These are phyloP conservation scores for Chaetoceros tenuissimus DNA, from an alignment of 108 stramenopile genomes.

Conservation along the genomic window DNA sequence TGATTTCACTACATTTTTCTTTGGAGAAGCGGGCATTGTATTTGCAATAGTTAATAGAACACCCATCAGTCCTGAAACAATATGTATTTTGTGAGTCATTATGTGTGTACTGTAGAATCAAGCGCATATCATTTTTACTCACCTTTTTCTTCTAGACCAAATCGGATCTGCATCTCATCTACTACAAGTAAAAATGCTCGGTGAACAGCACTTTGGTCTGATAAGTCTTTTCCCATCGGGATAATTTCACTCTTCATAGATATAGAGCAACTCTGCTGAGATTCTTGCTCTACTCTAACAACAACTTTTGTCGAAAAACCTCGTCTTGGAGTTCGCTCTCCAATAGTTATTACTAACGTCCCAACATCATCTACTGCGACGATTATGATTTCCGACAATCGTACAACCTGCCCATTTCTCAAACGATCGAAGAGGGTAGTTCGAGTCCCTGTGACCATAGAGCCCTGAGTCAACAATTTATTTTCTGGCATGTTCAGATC, in stretches of 20 bases:
- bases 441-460: slow-evolving; percentile 65
- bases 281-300: slow-evolving; percentile 34
- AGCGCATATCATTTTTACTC: slow-evolving; percentile 1
- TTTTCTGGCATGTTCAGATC: slow-evolving; percentile 62
- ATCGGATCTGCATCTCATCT: slow-evolving; percentile 62
- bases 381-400: slow-evolving; percentile 58
- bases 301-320: slow-evolving; percentile 71
- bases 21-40: too few species aligned
- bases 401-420: slow-evolving; percentile 42
- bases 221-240: slow-evolving; percentile 77
- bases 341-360: slow-evolving; percentile 41
- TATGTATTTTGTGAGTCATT: too few species aligned
- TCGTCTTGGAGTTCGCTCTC: slow-evolving; percentile 62
- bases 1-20: too few species aligned
- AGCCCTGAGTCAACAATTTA: slow-evolving; percentile 61
- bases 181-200: slow-evolving; percentile 70
- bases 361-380: slow-evolving; percentile 65
- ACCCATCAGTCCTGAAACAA: too few species aligned
- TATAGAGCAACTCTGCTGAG: slow-evolving; percentile 40
- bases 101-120: too few species aligned
- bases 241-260: slow-evolving; percentile 58
- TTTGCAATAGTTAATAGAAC: too few species aligned
- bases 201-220: slow-evolving; percentile 71
- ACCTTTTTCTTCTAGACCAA: slow-evolving; percentile 59
- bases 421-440: slow-evolving; percentile 51